Evolutionary conservation across 495 filamentous ascomycete species (phyloP).

Genomic region (Neurospora tetrasperma): DNA sequence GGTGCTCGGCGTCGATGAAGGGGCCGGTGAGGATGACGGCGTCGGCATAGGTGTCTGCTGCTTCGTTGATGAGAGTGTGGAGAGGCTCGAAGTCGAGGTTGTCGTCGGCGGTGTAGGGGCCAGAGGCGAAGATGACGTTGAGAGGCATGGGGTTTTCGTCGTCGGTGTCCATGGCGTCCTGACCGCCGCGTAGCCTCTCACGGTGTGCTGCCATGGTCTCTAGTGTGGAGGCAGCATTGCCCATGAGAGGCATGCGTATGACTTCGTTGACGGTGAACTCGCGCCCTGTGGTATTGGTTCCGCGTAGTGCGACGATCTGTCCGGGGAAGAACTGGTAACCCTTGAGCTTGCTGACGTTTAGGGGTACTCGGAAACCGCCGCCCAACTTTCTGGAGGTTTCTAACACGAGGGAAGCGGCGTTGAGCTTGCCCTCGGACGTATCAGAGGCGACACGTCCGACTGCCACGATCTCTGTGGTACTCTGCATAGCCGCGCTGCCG

Average conservation of each 20-base stretch:
- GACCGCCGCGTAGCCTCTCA: slow-evolving; percentile 49
- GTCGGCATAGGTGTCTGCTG: slow-evolving; percentile 65
- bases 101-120: slow-evolving; percentile 85
- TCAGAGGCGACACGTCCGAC: slow-evolving; percentile 89
- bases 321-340: slow-evolving; percentile 87
- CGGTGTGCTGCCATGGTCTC: slow-evolving; percentile 52
- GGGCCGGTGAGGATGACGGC: slow-evolving; percentile 75
- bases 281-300: slow-evolving; percentile 77
- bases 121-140: slow-evolving; percentile 65
- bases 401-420: slow-evolving; percentile 69
- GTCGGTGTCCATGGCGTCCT: slow-evolving; percentile 48
- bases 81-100: slow-evolving; percentile 84
- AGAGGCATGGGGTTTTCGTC: slow-evolving; percentile 47
- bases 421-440: slow-evolving; percentile 70
- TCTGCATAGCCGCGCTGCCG: slow-evolving; percentile 74
- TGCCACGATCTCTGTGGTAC: slow-evolving; percentile 76
- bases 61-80: slow-evolving; percentile 65
- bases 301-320: slow-evolving; percentile 78
- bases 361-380: slow-evolving; percentile 65
- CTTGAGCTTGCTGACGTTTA: slow-evolving; percentile 59
- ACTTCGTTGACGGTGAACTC: slow-evolving; percentile 74
- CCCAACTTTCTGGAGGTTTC: slow-evolving; percentile 83
- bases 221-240: slow-evolving; percentile 53
- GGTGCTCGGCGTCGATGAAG: slow-evolving; percentile 85
- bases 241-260: slow-evolving; percentile 61